A percentile compares a stretch with the other conserved stretches of the same genome.
These are phyloP conservation scores for Taiozyma sp. DNA, from an alignment of 1,139 yeast genomes.

Conservation along the genomic window DNA sequence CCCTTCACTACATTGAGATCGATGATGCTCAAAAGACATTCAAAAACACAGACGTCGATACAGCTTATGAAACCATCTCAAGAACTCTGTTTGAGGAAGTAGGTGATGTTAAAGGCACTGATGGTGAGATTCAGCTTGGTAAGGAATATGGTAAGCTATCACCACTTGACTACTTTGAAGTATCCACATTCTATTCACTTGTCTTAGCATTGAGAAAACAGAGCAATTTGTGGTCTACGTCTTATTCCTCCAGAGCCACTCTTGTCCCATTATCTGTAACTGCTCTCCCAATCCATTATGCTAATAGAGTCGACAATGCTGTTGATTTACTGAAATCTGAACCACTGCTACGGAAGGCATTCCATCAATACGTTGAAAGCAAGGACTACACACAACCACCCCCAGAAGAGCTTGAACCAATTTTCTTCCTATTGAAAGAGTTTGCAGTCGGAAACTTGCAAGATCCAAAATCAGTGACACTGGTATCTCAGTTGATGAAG, in stretches of 20 bases:
- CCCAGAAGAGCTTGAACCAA: slow-evolving; percentile 29
- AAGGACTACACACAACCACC: slow-evolving; percentile 13
- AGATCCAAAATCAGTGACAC: slow-evolving; percentile 37
- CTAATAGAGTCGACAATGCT: slow-evolving; percentile 28
- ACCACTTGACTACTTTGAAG: slow-evolving; percentile 4
- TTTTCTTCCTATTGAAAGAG: slow-evolving; percentile 41
- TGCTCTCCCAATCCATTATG: slow-evolving; percentile 39
- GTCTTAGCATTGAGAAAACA: slow-evolving; percentile 44
- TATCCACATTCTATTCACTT: slow-evolving; percentile 38
- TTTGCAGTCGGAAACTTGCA: slow-evolving; percentile 45
- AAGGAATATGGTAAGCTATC: slow-evolving; percentile 11
- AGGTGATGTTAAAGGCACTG: slow-evolving; percentile 14
- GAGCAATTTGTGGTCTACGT: slow-evolving; percentile 37
- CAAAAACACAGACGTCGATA: slow-evolving; percentile 2
- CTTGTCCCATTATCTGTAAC: slow-evolving; percentile 43
- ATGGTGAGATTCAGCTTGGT: slow-evolving; percentile 26
- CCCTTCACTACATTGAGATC: slow-evolving; percentile 28
- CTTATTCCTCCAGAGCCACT: slow-evolving; percentile 21
- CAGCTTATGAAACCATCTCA: slow-evolving; percentile 25
- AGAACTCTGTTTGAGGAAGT: slow-evolving; percentile 11
- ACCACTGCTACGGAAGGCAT: slow-evolving; percentile 14
- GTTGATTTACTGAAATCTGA: slow-evolving; percentile 30
- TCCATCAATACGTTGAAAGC: slow-evolving; percentile 14
- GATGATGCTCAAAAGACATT: slow-evolving; percentile 6
- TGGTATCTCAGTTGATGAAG: slow-evolving; percentile 30